Evolutionary conservation across 495 filamentous ascomycete species (phyloP).

Genomic region (Annulohypoxylon bovei): DNA sequence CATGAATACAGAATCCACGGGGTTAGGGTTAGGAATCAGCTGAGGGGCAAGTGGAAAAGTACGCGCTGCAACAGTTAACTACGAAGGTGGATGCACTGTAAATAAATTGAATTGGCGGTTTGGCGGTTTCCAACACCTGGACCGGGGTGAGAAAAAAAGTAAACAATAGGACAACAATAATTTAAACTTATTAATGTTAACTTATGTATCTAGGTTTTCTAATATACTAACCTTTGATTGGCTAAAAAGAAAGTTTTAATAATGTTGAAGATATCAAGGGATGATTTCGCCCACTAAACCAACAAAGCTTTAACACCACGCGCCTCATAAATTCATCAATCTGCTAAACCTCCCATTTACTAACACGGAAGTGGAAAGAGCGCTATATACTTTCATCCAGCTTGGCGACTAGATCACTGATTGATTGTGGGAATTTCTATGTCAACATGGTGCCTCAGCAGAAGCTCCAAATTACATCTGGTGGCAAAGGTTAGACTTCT

Average conservation of each 20-base stretch:
- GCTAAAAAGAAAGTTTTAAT: too few species aligned
- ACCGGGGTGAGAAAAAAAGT: too few species aligned
- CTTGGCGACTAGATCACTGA: background rate
- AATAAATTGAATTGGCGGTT: too few species aligned
- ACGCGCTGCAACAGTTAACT: too few species aligned
- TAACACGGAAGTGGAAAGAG: background rate
- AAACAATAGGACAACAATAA: too few species aligned
- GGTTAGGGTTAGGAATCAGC: too few species aligned
- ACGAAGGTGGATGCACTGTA: too few species aligned
- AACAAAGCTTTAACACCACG: background rate
- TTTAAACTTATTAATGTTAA: too few species aligned
- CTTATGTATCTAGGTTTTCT: background rate
- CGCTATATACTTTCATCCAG: background rate
- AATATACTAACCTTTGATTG: background rate
- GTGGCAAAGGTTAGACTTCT: background rate
- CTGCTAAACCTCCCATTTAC: background rate
- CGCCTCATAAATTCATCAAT: background rate
- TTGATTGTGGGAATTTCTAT: background rate
- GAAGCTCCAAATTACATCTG: background rate
- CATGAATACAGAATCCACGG: too few species aligned
- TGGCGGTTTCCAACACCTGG: too few species aligned
- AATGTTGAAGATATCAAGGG: too few species aligned
- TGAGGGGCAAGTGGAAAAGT: too few species aligned
- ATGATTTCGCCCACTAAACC: background rate
- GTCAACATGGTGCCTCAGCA: background rate